Conservation (phyloP, 192 early-diverging fungal species). For the Geranomyces michiganensis region DNA sequence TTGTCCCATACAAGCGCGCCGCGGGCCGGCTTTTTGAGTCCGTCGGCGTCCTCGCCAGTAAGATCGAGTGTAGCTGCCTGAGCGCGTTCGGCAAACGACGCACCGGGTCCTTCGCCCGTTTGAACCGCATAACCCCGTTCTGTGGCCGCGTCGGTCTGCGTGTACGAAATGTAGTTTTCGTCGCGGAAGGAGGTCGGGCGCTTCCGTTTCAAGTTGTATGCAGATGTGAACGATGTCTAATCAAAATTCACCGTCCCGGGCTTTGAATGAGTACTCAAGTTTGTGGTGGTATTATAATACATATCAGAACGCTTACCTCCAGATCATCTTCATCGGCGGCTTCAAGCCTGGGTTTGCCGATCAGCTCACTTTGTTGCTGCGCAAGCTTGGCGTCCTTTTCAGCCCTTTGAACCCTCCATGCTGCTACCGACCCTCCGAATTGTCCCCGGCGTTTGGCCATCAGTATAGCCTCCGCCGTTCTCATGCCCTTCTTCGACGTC, state of each 20-base stretch:
- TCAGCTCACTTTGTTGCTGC: constrained; percentile 34
- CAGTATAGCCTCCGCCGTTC: constrained; percentile 62
- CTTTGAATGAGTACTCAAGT: no score
- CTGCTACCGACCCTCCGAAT: constrained; percentile 56
- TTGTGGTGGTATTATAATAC: no score
- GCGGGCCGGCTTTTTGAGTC: constrained; percentile 54
- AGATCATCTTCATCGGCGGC: constrained; percentile 20
- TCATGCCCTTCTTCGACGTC: constrained; percentile 81
- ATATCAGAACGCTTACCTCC: constrained; percentile 13
- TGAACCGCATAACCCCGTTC: constrained; percentile 77
- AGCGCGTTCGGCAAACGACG: constrained; percentile 81
- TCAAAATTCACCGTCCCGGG: no score
- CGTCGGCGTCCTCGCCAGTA: constrained; percentile 79
- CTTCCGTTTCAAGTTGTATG: constrained; percentile 36
- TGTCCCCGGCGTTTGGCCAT: constrained; percentile 50
- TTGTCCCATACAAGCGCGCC: constrained; percentile 84
- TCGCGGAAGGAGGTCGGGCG: constrained; percentile 61
- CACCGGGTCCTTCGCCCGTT: constrained; percentile 20
- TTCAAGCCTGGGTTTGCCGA: constrained; percentile 33
- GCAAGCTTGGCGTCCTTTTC: constrained; percentile 45
- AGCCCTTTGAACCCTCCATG: constrained; percentile 37
- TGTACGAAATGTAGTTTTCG: constrained; percentile 86
- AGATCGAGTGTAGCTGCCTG: constrained; percentile 74
- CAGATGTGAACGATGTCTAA: constrained; percentile 11
- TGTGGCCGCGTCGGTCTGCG: constrained; percentile 81